phyloP scores from a whole-genome alignment of 306 rosid genomes.

The Prunus kanzakura region DNA sequence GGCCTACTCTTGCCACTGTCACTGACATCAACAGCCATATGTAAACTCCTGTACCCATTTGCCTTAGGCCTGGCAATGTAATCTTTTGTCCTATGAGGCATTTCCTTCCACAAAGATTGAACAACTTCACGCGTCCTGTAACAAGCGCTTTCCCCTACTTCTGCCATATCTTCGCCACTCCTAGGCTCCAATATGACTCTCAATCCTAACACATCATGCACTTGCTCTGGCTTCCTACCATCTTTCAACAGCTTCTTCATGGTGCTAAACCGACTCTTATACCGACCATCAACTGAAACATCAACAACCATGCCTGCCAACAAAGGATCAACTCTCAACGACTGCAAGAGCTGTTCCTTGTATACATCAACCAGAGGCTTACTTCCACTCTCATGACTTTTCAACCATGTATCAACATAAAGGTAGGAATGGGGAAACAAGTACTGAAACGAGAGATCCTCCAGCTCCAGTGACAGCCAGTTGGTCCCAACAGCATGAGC shows the following conservation, averaged over 20 bases:
- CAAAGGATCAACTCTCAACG: conserved; percentile 46
- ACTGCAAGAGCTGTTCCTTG: conserved; percentile 47
- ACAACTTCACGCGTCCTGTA: conserved; percentile 57
- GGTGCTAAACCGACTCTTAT: conserved; percentile 82
- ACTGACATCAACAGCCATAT: conserved; percentile 89
- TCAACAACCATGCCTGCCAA: conserved; percentile 47
- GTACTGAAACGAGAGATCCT: conserved; percentile 76
- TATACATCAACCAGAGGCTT: conserved; percentile 57
- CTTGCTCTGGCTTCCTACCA: conserved; percentile 81
- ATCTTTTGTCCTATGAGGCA: conserved; percentile 74
- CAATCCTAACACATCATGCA: conserved; percentile 77
- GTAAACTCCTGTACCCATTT: conserved; percentile 85
- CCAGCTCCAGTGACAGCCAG: conserved; percentile 64
- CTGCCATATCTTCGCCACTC: conserved; percentile 34
- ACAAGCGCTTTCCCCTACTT: conserved; percentile 74
- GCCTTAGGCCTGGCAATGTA: conserved; percentile 78
- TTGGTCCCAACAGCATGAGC: conserved; percentile 84
- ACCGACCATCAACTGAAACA: conserved; percentile 64
- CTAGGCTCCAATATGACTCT: conserved; percentile 68
- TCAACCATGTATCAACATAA: conserved; percentile 72
- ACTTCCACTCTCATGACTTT: conserved; percentile 55
- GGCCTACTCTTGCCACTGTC: conserved; percentile 56
- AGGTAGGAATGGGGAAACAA: conserved; percentile 81
- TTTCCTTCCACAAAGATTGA: conserved; percentile 73
- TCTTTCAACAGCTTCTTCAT: conserved; percentile 92